Conservation (phyloP, 1,139 yeast genomes). For the Nakaseomyces glabratus region DNA sequence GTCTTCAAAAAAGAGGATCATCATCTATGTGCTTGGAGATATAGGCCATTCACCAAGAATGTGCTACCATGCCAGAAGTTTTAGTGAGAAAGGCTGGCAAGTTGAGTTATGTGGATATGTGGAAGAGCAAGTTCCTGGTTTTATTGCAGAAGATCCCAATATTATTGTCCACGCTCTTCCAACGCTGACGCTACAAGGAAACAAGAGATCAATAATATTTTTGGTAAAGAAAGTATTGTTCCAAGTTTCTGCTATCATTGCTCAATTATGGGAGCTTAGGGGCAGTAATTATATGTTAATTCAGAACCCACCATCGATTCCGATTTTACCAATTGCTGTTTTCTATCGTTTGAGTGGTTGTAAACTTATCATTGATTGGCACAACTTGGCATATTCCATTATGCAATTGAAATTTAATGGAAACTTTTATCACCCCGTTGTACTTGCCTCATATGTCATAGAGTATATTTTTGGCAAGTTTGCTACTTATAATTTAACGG, state of each 20-base stretch:
- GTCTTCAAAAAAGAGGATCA: conserved; percentile 42
- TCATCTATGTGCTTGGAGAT: conserved; percentile 84
- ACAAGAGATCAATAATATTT: conserved; percentile 35
- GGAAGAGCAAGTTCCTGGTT: conserved; percentile 48
- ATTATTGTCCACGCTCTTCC: conserved; percentile 43
- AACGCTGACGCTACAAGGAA: conserved; percentile 5
- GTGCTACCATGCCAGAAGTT: conserved; percentile 80
- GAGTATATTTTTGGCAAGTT: conserved; percentile 51
- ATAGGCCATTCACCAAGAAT: conserved; percentile 93
- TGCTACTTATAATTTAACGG: conserved; percentile 69
- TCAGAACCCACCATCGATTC: conserved; percentile 92
- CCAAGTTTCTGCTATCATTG: conserved; percentile 44
- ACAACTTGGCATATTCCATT: conserved; percentile 82
- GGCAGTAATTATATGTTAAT: conserved; percentile 65
- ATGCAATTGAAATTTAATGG: conserved; percentile 52
- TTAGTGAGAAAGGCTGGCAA: conserved; percentile 55
- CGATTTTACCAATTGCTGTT: conserved; percentile 59
- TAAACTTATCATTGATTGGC: conserved; percentile 86
- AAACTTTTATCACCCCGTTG: conserved; percentile 49
- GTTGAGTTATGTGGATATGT: conserved; percentile 84
- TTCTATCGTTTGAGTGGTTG: conserved; percentile 51
- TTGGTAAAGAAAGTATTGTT: conserved; percentile 48
- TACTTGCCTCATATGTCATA: conserved; percentile 46
- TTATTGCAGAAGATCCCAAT: conserved; percentile 42
- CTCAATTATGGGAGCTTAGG: conserved; percentile 44